A percentile compares a stretch with the other conserved stretches of the same genome.
These are phyloP conservation scores for Quercus lobata DNA, from an alignment of 331 rosid genomes.

Conservation along the genomic window DNA sequence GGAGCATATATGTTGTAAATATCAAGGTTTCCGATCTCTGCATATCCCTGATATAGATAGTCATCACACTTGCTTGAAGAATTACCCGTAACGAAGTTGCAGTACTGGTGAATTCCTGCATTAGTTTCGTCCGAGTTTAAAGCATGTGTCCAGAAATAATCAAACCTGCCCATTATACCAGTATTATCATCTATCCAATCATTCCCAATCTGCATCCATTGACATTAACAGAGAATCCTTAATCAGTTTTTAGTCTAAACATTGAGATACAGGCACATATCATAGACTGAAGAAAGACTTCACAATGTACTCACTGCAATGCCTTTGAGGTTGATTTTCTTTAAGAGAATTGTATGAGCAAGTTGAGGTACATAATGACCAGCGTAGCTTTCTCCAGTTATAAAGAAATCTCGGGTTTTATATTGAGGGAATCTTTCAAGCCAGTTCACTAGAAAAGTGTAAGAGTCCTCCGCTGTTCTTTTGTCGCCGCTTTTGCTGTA, in stretches of 20 bases:
- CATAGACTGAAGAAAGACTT: background rate
- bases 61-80: conserved; percentile 6
- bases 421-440: conserved; percentile 34
- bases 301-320: conserved; percentile 30
- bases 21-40: conserved; percentile 30
- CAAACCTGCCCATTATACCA: background rate
- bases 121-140: conserved; percentile 29
- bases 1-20: conserved; percentile 52
- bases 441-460: conserved; percentile 36
- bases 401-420: conserved; percentile 27
- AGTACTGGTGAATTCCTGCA: conserved; percentile 21
- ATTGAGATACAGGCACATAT: background rate
- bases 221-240: background rate
- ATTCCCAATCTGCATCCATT: conserved; percentile 30
- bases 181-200: conserved; percentile 32
- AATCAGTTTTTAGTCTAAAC: no score
- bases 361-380: conserved; percentile 37
- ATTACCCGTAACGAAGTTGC: conserved; percentile 18
- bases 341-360: conserved; percentile 20
- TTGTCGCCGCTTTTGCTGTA: conserved; percentile 40
- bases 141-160: conserved; percentile 28
- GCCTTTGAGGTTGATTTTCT: conserved; percentile 31
- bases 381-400: conserved; percentile 38
- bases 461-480: conserved; percentile 41
- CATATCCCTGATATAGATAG: background rate